Evolutionary conservation across 2,329 filamentous ascomycete species (phyloP).

Genomic region (Exophiala lecanii-corni): DNA sequence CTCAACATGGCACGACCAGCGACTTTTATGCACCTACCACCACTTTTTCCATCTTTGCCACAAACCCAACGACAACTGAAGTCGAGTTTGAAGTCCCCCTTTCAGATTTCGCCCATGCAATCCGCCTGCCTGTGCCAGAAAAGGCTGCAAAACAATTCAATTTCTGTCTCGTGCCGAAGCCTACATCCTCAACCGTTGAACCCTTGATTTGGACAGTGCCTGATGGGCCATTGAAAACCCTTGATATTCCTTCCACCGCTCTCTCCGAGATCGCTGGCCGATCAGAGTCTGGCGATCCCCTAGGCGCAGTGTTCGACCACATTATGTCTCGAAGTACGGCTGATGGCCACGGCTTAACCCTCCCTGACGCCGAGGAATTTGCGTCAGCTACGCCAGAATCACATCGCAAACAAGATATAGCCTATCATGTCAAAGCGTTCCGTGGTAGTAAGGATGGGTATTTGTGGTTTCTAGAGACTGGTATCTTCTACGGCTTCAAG

Average conservation of each 20-base stretch:
- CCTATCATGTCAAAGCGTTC: constrained; percentile 60
- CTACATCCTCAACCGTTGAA: constrained; percentile 49
- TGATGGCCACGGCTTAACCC: constrained; percentile 44
- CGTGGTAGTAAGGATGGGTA: constrained; percentile 63
- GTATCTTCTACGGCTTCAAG: constrained; percentile 62
- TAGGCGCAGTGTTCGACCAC: constrained; percentile 35
- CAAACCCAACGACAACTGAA: constrained; percentile 47
- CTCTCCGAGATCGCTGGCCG: constrained; percentile 28
- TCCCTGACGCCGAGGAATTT: constrained; percentile 55
- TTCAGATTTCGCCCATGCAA: constrained; percentile 45
- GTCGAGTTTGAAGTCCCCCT: constrained; percentile 49
- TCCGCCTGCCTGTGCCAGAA: constrained; percentile 60
- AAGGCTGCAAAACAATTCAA: constrained; percentile 61
- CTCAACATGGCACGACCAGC: constrained; percentile 33
- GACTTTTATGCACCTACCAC: constrained; percentile 7
- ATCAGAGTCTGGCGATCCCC: constrained; percentile 35
- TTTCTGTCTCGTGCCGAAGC: constrained; percentile 55
- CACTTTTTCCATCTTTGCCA: constrained; percentile 42
- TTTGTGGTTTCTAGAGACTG: constrained; percentile 58
- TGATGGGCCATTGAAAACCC: constrained; percentile 48
- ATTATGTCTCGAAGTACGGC: constrained; percentile 49
- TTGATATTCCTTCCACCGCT: constrained; percentile 20
- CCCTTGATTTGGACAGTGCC: constrained; percentile 58
- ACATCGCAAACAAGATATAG: constrained; percentile 59
- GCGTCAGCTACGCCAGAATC: constrained; percentile 56